Evolutionary conservation across 305 asterid species (phyloP).

Genomic region (Fraxinus sp.): DNA sequence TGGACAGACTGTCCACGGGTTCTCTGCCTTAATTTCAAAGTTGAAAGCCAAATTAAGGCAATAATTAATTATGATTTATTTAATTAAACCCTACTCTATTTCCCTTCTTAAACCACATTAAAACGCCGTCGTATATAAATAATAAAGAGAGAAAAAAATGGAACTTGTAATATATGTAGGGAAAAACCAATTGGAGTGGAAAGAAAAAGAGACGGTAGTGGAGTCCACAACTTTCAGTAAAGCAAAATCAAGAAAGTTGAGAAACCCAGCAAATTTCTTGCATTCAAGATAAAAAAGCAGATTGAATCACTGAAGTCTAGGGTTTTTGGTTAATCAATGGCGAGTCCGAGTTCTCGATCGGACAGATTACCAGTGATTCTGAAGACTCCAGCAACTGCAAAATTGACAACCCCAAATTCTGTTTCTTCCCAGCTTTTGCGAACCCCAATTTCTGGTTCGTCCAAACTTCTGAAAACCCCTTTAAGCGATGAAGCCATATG

Average conservation of each 20-base stretch:
- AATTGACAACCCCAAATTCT: conserved; percentile 13
- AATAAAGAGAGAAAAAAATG: background rate
- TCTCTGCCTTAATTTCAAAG: background rate
- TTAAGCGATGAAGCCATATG: conserved; percentile 76
- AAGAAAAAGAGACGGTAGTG: background rate
- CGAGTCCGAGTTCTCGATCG: conserved; percentile 54
- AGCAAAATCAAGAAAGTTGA: background rate
- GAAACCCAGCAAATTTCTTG: conserved; percentile 21
- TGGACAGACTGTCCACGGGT: background rate
- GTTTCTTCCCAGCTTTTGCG: background rate
- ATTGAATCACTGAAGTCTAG: background rate
- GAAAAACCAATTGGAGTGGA: background rate
- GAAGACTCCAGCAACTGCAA: conserved; percentile 39
- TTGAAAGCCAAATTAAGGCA: background rate
- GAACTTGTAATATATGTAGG: background rate
- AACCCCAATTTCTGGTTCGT: conserved; percentile 46
- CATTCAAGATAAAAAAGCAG: conserved; percentile 2
- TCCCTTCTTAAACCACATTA: background rate
- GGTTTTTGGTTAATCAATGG: conserved; percentile 26
- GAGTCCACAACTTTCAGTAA: conserved; percentile 33
- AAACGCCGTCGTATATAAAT: conserved; percentile 31
- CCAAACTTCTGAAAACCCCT: conserved; percentile 69
- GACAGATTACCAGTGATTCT: conserved; percentile 52
- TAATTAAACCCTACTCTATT: conserved; percentile 1
- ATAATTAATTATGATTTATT: background rate